Percentiles rank a stretch among this genome's conserved stretches.
Evolutionary conservation across 768 basidiomycete species (phyloP).

Genomic region (Xerocomellus dryophilus): DNA sequence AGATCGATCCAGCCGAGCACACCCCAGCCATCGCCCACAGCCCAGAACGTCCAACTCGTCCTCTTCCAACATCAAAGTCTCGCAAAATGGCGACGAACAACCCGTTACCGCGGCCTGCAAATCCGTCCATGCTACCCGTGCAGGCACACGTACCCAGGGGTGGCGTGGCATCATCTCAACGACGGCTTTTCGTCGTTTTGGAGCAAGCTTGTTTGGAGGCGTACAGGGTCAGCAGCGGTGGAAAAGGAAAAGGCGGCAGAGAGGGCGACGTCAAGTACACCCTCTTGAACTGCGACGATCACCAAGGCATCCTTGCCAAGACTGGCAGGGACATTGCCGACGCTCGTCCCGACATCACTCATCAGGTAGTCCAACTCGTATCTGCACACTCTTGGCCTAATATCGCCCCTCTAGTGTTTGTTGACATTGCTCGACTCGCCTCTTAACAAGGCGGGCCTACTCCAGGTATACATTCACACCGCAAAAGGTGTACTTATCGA

Average conservation of each 20-base stretch:
- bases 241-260: conserved; percentile 48
- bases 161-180: conserved; percentile 48
- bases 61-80: conserved; percentile 53
- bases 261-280: conserved; percentile 91
- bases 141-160: conserved; percentile 72
- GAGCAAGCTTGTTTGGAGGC: conserved; percentile 96
- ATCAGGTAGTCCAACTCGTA: conserved; percentile 65
- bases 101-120: conserved; percentile 50
- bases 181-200: conserved; percentile 84
- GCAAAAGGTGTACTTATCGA: conserved; percentile 95
- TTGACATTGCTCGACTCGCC: conserved; percentile 96
- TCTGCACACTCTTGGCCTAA: neutral
- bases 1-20: conserved; percentile 17
- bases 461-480: conserved; percentile 98
- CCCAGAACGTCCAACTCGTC: conserved; percentile 58
- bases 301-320: conserved; percentile 97
- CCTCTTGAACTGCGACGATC: conserved; percentile 96
- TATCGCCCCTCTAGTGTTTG: conserved; percentile 63
- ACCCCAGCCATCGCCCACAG: conserved; percentile 10
- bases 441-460: conserved; percentile 91
- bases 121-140: conserved; percentile 79
- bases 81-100: conserved; percentile 52
- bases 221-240: conserved; percentile 73
- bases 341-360: conserved; percentile 98
- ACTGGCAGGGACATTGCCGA: conserved; percentile 98